Evolutionary conservation across 257 asterid species (phyloP), one percentile per base, ranked within the genome.

Genomic region (Handroanthus guayacan): DNA sequence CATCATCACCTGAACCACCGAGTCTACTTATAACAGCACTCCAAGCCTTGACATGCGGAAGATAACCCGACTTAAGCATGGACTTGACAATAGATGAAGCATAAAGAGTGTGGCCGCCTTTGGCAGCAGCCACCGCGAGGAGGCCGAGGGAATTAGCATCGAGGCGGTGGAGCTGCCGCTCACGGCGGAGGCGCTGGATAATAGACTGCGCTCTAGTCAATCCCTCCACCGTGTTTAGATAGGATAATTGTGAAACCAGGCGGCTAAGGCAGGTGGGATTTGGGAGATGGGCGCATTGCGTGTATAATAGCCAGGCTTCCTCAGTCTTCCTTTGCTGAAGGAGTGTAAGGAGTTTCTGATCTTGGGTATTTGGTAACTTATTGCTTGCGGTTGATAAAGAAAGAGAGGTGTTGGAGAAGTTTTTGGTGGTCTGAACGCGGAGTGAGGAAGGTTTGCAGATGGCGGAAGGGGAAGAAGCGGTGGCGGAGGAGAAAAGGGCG

Each of bases 11-110:
- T 0, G 92, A 84, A 20, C 85, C 78, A 31, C 93, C 89, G 71
- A 95, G 97, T n/a, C 86, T 76, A 76, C 98, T 92, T 3, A 88
- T 74, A 4, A 92, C 99, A 38, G 98, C 93, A 51, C 98, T 93
- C 99, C 98, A 95, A 20, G 99, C 97, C 74, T 95, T 92, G 48
- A 95, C 96, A 64, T 95, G 97, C 0, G 99, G 98, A 7, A 92
- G 89, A 62, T 92, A 95, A 5, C 99, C 98, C 0, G 98, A 89
- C 39, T 86, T 92, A 10, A 95, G 88, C 99, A 95, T 95, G 47
- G 99, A 92, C 73, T 86, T 92, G 78, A 95, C 80, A 63, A 95
- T 87, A 8, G 97, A 92, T 5, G 92, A 76, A 38, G 97, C 98
- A 61, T 95, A 92, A n/a, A 91, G 92, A 1, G 88, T 84, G 80